Evolutionary conservation across 441 rosid genomes (phyloP).

Genomic region (Pelargonium myrrhifolium): DNA sequence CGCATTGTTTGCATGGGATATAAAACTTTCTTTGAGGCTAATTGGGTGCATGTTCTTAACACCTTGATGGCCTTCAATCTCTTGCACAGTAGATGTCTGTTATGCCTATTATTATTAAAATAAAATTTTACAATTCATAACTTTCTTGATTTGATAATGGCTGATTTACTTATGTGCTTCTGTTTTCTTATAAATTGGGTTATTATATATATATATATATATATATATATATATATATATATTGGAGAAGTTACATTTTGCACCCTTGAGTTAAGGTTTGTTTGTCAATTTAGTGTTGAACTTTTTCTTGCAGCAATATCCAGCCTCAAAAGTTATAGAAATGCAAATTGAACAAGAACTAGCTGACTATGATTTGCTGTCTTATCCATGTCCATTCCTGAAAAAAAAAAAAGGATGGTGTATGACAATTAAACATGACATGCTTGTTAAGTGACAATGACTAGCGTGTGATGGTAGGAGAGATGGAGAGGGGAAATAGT

Average conservation of each 20-base stretch:
- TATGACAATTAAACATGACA: not conserved
- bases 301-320: not conserved
- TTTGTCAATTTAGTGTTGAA: not conserved
- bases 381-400: conserved; percentile 5
- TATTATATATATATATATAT: too few species aligned
- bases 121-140: not conserved
- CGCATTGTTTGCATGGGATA: not conserved
- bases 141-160: not conserved
- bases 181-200: too few species aligned
- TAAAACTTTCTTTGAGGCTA: not conserved
- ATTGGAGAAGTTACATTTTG: not conserved
- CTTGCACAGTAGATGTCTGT: not conserved
- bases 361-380: not conserved
- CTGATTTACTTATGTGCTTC: not conserved
- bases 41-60: not conserved
- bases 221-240: too few species aligned
- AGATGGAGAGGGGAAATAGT: not conserved
- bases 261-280: not conserved
- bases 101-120: not conserved
- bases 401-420: not conserved
- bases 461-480: conserved; percentile 1
- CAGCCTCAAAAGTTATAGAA: not conserved
- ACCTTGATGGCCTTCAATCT: not conserved
- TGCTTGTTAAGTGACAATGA: not conserved
- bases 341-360: not conserved